phyloP scores from a whole-genome alignment of 2,329 filamentous ascomycete species.

The Microcera coccophila region DNA sequence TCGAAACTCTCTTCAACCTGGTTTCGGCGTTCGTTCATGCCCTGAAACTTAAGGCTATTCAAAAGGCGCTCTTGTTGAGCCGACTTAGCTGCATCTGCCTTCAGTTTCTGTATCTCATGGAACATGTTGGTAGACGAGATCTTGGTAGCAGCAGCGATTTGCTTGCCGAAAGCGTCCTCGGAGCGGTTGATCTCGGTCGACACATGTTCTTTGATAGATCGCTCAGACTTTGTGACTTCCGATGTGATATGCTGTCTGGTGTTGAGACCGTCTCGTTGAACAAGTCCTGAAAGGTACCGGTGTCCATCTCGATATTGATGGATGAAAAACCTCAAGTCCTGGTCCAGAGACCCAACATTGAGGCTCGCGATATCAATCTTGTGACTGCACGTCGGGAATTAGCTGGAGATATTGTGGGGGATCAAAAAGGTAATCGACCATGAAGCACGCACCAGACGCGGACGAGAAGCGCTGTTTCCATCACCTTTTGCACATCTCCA shows the following conservation, averaged over 20 bases:
- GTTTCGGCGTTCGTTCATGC: neutral
- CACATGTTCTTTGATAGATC: neutral
- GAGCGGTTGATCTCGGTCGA: neutral
- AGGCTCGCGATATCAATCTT: neutral
- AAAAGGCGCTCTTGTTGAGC: neutral
- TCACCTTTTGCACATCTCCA: neutral
- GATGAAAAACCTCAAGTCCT: neutral
- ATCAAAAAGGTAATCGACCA: neutral
- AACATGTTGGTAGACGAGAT: neutral
- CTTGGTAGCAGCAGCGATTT: neutral
- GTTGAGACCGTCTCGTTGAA: neutral
- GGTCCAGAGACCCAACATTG: neutral
- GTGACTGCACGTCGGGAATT: no score
- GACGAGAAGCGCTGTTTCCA: conserved; percentile 6
- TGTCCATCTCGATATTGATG: neutral
- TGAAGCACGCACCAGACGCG: neutral
- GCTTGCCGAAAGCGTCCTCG: neutral
- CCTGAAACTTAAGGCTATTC: neutral
- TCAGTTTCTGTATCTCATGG: neutral
- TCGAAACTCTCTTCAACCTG: neutral
- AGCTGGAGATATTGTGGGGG: no score
- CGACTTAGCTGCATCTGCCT: neutral
- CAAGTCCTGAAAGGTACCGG: neutral
- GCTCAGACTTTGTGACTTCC: neutral
- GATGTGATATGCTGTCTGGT: neutral